Percentiles rank a stretch among this genome's conserved stretches.
Conservation (phyloP, 2,329 filamentous ascomycete species). For the Aspergillus bombycis region DNA sequence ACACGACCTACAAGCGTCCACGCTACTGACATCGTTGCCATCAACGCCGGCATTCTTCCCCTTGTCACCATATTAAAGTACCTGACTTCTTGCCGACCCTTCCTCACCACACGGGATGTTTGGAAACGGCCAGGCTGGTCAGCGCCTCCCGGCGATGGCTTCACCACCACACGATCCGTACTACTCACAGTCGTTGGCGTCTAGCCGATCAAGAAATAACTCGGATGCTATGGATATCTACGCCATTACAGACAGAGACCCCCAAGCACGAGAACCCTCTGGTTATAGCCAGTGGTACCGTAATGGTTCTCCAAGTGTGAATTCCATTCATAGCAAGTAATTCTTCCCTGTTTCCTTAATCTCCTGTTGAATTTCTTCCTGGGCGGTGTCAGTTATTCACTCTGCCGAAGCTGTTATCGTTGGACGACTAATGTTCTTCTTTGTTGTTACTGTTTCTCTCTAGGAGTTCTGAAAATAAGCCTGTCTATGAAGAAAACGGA, state of each 20-base stretch:
- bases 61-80: background rate
- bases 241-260: constrained; percentile 36
- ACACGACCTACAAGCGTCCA: constrained; percentile 3
- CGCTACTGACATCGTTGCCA: constrained; percentile 7
- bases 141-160: constrained; percentile 22
- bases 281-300: constrained; percentile 28
- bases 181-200: constrained; percentile 28
- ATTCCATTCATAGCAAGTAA: constrained; percentile 25
- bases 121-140: constrained; percentile 26
- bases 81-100: background rate
- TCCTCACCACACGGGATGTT: constrained; percentile 19
- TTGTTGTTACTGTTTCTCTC: constrained; percentile 6
- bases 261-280: constrained; percentile 24
- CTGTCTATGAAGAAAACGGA: constrained; percentile 65
- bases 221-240: constrained; percentile 43
- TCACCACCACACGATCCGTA: constrained; percentile 27
- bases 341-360: constrained; percentile 17
- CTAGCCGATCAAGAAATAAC: constrained; percentile 36
- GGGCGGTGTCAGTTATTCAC: background rate
- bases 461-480: constrained; percentile 42
- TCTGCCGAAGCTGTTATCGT: constrained; percentile 2
- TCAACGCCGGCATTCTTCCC: background rate
- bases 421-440: constrained; percentile 21
- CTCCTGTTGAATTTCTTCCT: background rate
- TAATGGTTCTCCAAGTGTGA: constrained; percentile 33